Percentiles rank a stretch among this genome's conserved stretches.
phyloP scores from a whole-genome alignment of 75 land plant genomes.

The Adiantum capillusveneris region DNA sequence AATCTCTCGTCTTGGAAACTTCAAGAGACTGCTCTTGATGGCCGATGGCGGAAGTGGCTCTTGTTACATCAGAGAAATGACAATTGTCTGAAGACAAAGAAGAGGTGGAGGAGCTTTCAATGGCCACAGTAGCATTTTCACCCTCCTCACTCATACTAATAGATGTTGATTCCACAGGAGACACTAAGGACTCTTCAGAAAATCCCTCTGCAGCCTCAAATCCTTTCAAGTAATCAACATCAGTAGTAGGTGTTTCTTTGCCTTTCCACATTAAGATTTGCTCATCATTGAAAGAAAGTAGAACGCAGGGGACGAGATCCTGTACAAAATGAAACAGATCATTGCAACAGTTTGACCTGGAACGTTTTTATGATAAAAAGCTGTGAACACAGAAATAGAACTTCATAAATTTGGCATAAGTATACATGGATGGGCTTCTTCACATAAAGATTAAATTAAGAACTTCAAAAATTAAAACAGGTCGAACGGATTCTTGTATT shows the following conservation, averaged over 20 bases:
- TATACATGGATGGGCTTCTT: too few species aligned
- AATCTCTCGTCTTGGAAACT: not conserved
- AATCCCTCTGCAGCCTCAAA: conserved; percentile 6
- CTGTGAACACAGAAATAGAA: too few species aligned
- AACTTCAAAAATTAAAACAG: not conserved
- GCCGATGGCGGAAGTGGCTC: not conserved
- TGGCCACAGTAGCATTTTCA: not conserved
- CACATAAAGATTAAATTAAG: not conserved
- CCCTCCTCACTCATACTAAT: too few species aligned
- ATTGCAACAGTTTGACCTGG: too few species aligned
- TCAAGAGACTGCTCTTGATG: conserved; percentile 1
- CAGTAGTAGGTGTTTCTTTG: conserved; percentile 49
- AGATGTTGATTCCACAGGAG: too few species aligned
- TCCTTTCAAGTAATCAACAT: conserved; percentile 1
- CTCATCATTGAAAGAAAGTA: conserved; percentile 84
- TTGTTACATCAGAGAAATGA: not conserved
- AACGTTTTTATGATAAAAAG: too few species aligned
- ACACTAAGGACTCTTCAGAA: too few species aligned
- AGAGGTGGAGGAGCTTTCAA: not conserved
- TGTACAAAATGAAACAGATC: conserved; percentile 21
- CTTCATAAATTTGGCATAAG: too few species aligned
- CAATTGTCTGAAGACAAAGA: not conserved
- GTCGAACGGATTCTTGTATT: too few species aligned
- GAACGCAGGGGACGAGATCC: conserved; percentile 91
- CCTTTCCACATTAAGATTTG: conserved; percentile 96